Percentiles rank a stretch among this genome's conserved stretches.
These are phyloP conservation scores for Ogataea angusta DNA, from an alignment of 805 yeast species.

Conservation along the genomic window DNA sequence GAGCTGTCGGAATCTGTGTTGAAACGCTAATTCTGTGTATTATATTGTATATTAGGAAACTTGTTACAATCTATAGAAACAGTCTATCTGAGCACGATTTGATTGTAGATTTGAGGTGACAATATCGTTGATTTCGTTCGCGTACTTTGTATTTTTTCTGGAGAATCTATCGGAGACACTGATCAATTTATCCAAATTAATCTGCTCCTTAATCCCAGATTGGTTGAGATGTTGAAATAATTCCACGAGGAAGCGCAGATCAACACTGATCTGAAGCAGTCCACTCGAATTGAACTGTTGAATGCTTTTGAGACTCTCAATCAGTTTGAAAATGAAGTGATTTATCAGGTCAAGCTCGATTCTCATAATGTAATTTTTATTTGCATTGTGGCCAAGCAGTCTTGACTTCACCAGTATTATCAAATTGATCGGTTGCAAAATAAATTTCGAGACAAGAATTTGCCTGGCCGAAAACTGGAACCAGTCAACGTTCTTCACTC, in stretches of 20 bases:
- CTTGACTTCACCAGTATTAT: conserved; percentile 28
- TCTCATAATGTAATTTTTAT: conserved; percentile 18
- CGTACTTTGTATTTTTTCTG: conserved; percentile 18
- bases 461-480: conserved; percentile 16
- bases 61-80: conserved; percentile 18
- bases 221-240: conserved; percentile 23
- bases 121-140: conserved; percentile 16
- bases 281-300: conserved; percentile 26
- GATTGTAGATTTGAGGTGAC: conserved; percentile 18
- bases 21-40: conserved; percentile 8
- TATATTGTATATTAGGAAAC: conserved; percentile 10
- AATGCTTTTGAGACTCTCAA: conserved; percentile 20
- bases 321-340: conserved; percentile 22
- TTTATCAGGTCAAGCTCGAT: conserved; percentile 24
- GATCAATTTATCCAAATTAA: conserved; percentile 20
- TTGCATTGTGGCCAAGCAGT: conserved; percentile 18
- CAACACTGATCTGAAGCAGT: conserved; percentile 23
- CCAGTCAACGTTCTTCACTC: conserved; percentile 44
- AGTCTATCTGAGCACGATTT: conserved; percentile 28
- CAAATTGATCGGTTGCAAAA: conserved; percentile 24
- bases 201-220: conserved; percentile 13
- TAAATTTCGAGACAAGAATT: conserved; percentile 20
- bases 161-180: conserved; percentile 21
- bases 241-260: conserved; percentile 21
- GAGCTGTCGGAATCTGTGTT: conserved; percentile 28